Evolutionary conservation across 257 asterid species (phyloP).

Genomic region (Ilex aquifolium): DNA sequence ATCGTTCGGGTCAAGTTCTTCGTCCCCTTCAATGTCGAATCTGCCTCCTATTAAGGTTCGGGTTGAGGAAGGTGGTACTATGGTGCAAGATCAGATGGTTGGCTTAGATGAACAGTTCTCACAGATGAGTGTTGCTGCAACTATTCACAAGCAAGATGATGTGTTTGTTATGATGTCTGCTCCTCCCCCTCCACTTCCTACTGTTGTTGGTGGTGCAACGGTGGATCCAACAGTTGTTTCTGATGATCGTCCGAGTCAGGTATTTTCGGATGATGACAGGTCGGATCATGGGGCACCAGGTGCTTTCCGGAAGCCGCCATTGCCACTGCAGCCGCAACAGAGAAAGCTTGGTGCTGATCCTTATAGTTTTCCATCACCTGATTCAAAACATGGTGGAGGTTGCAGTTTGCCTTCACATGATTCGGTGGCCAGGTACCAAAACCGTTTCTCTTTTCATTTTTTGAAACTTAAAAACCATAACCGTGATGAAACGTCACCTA

Average conservation of each 20-base stretch:
- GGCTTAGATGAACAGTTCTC: constrained; percentile 57
- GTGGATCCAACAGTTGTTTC: constrained; percentile 12
- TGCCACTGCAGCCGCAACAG: constrained; percentile 57
- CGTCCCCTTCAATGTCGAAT: constrained; percentile 53
- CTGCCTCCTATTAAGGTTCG: constrained; percentile 52
- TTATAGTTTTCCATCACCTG: constrained; percentile 60
- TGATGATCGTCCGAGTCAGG: constrained; percentile 23
- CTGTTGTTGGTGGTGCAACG: constrained; percentile 7
- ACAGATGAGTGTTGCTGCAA: constrained; percentile 32
- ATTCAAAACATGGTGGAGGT: constrained; percentile 53
- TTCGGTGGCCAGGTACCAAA: constrained; percentile 58
- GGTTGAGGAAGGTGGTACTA: constrained; percentile 25
- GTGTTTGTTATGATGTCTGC: constrained; percentile 6
- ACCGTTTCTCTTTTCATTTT: neutral
- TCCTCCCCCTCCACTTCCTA: constrained; percentile 22
- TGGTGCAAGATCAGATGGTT: constrained; percentile 15
- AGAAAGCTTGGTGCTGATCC: constrained; percentile 41
- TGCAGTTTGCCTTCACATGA: constrained; percentile 67
- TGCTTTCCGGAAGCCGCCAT: constrained; percentile 50
- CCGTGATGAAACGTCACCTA: too few species aligned
- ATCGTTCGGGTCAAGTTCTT: constrained; percentile 49
- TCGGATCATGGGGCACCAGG: constrained; percentile 28
- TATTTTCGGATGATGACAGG: constrained; percentile 44
- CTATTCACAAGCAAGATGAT: constrained; percentile 20
- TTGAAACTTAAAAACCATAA: too few species aligned